phyloP scores from a whole-genome alignment of 257 asterid species.

The Lycium ferocissimum region DNA sequence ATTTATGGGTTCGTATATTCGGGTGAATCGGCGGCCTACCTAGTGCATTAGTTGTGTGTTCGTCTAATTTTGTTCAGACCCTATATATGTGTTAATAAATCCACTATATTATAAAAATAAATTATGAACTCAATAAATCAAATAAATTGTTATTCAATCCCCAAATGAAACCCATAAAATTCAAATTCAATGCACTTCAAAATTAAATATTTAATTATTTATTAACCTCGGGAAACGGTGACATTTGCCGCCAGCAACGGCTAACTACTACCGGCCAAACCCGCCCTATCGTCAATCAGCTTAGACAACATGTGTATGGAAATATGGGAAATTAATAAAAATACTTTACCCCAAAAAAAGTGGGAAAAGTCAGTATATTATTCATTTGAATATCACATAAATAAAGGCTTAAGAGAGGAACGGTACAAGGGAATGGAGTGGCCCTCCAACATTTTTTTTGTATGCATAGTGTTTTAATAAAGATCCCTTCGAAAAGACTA shows the following conservation, averaged over 20 bases:
- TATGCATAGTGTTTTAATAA: neutral
- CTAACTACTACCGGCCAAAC: slow-evolving; percentile 3
- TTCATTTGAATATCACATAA: neutral
- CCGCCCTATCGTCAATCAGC: slow-evolving; percentile 17
- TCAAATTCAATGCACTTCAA: no score
- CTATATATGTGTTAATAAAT: neutral
- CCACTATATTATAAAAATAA: neutral
- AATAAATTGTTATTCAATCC: neutral
- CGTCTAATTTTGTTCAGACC: neutral
- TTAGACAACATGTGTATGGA: slow-evolving; percentile 2
- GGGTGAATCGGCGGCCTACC: no score
- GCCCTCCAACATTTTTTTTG: neutral
- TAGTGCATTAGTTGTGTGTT: no score
- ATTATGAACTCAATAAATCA: neutral
- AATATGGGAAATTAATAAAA: neutral
- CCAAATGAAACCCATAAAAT: no score
- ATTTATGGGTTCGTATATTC: neutral
- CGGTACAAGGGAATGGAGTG: neutral
- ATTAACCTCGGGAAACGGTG: neutral
- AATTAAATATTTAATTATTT: no score
- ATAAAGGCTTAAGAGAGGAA: neutral
- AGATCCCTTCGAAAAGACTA: neutral
- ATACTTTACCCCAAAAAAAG: neutral
- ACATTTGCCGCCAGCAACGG: slow-evolving; percentile 15
- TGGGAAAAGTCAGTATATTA: neutral